Evolutionary conservation across 805 yeast genomes (phyloP), one percentile per base, ranked within the genome.

Genomic region (Saturnispora kantuleensis): DNA sequence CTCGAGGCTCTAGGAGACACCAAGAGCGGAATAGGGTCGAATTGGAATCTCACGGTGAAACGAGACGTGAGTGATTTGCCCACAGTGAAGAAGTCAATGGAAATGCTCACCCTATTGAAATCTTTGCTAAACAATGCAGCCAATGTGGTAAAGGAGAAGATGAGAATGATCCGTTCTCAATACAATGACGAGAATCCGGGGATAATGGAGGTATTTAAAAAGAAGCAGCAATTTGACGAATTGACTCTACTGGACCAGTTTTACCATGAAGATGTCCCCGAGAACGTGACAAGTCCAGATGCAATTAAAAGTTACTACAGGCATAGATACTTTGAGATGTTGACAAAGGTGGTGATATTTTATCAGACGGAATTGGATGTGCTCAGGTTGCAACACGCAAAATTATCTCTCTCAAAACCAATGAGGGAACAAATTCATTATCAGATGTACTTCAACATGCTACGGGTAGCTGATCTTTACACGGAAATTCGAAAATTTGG

Each of bases 391-490:
- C 51, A 62, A 4, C 47, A 73, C 37, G 56, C 55, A 4, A 49
- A 50, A 18, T 58, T 46, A 47, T 68, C 36, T 3, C 28, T 28
- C 15, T 21, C 32, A 21, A 11, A 38, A 11, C 38, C 42, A 2
- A 51, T 74, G 45, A 31, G 13, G n/a, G 38, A 42, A 12, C 12
- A 8, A 8, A 32, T 21, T 31, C 37, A 37, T 28, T 79, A 76
- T 50, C 59, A 66, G 29, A 52, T 66, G 5, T 62, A 73, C 41
- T 47, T 67, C 6, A 49, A 69, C 43, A 60, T 75, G 4, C 52
- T 74, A 31, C 59, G 76, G 39, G 53, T 73, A 35, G 76, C 78
- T 37, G 81, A 76, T 51, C 44, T 75, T 30, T 75, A 74, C 52
- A 63, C 70, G 5, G 58, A 71, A 3, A 51, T 72, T 17, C 61